Evolutionary conservation across 345 rosid species (phyloP), one percentile per base, ranked within the genome.

Genomic region (Sisymbrium irio): DNA sequence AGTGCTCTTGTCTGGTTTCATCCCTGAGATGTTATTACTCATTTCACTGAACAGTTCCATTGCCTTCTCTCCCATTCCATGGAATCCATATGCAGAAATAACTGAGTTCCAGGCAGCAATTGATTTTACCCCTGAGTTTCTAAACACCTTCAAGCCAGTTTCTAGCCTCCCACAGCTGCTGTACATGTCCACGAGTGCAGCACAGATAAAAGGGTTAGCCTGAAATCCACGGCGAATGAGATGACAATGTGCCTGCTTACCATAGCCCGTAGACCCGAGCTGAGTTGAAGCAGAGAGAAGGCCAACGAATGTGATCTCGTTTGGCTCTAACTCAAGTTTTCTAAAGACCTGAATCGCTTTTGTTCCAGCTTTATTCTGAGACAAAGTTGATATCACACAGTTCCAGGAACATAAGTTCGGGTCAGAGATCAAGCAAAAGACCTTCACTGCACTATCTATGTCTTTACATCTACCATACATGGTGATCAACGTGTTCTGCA

Each of bases 391-490:
- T 61, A 89, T 86, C 83, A 83, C 71, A 75, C 89, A 85, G 76
- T 86, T 86, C 86, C 89, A 86, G 6, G 94, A 80, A 78, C 89
- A 86, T 71, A 85, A 75, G 79, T 89, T 89, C 59, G 61, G 77
- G 44, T 77, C 72, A 20, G 71, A 50, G 35, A 76, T 72, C 27
- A 71, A 72, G 59, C 27, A 15, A 77, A 85, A 85, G 58, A 83
- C 86, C 28, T 47, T 59, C 44, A 65, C 70, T 39, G 91, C 87
- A 69, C 85, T 80, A 46, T 73, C 81, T 1, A 69, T 69, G 60
- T 88, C 82, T 54, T 69, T 60, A 40, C 77, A 85, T 82, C 89
- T 85, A 50, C 88, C 83, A 64, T 86, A 86, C 94, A 86, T 86
- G 20, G 87, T 75, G 55, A 83, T 80, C 66, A 86, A 73, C 1